Conservation (phyloP, 208 protist species). For the Trypanosoma congolense region DNA sequence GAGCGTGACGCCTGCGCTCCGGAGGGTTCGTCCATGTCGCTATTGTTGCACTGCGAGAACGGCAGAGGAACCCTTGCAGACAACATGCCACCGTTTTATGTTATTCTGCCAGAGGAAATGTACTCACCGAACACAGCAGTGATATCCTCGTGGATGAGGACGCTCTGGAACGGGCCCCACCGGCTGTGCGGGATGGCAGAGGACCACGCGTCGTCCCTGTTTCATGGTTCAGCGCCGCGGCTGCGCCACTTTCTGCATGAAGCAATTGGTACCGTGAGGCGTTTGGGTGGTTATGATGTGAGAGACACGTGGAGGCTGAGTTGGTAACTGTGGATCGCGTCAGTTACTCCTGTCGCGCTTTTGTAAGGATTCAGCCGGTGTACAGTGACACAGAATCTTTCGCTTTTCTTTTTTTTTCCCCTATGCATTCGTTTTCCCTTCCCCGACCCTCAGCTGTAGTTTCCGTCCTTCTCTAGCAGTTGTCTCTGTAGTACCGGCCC, state of each 20-base stretch:
- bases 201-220: not conserved
- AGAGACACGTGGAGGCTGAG: not conserved
- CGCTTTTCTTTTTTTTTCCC: too few species aligned
- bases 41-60: constrained; percentile 5
- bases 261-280: not conserved
- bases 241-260: not conserved
- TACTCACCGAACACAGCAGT: not conserved
- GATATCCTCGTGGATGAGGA: constrained; percentile 11
- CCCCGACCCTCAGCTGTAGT: too few species aligned
- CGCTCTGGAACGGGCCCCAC: constrained; percentile 3
- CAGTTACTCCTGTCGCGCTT: too few species aligned
- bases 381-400: too few species aligned
- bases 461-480: too few species aligned
- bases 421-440: too few species aligned
- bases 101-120: constrained; percentile 22
- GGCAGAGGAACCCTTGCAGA: constrained; percentile 8
- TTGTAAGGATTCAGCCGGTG: too few species aligned
- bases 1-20: constrained; percentile 7
- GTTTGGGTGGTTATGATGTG: not conserved
- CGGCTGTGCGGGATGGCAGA: constrained; percentile 10
- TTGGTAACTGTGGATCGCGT: too few species aligned
- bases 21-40: not conserved
- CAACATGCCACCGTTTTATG: constrained; percentile 21
- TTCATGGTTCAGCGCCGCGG: not conserved
- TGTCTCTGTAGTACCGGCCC: too few species aligned